A percentile compares a stretch with the other conserved stretches of the same genome.
Conservation (phyloP, 352 stramenopile species). For the Phytophthora tubulina region DNA sequence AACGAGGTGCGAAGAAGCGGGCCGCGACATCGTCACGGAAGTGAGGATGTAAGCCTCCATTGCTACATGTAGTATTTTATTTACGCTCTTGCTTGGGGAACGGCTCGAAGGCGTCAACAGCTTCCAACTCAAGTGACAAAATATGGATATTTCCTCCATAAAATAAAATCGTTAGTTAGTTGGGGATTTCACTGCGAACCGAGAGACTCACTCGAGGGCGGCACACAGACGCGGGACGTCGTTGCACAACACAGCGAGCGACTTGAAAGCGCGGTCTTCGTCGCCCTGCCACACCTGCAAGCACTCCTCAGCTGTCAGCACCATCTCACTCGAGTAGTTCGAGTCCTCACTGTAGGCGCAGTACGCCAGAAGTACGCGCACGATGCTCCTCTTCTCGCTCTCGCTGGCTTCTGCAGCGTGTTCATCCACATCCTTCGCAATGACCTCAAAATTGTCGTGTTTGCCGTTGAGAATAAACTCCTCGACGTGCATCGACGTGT, state of each 20-base stretch:
- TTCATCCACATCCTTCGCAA: conserved; percentile 60
- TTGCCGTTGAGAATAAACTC: conserved; percentile 68
- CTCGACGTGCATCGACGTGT: conserved; percentile 56
- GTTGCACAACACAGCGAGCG: conserved; percentile 73
- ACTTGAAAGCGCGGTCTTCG: conserved; percentile 75
- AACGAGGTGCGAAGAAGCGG: conserved; percentile 34
- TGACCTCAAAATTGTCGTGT: conserved; percentile 58
- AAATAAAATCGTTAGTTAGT: conserved; percentile 20
- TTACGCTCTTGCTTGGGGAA: neutral
- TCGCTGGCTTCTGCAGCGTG: conserved; percentile 42
- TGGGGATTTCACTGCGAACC: neutral
- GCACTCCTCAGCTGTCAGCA: conserved; percentile 68
- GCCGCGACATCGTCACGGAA: conserved; percentile 4
- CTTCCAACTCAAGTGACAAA: conserved; percentile 12
- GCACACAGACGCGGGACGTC: conserved; percentile 70
- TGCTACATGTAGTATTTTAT: conserved; percentile 1
- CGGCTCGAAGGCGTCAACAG: neutral
- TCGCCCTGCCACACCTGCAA: conserved; percentile 73
- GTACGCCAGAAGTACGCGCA: conserved; percentile 73
- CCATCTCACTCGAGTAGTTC: conserved; percentile 72
- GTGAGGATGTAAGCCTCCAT: conserved; percentile 4
- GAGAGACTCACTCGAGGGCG: conserved; percentile 36
- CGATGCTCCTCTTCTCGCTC: conserved; percentile 55
- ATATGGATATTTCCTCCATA: conserved; percentile 28
- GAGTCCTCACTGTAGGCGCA: conserved; percentile 81